A percentile compares a stretch with the other conserved stretches of the same genome.
Evolutionary conservation across 2,329 filamentous ascomycete species (phyloP).

Genomic region (Colletotrichum siamense): DNA sequence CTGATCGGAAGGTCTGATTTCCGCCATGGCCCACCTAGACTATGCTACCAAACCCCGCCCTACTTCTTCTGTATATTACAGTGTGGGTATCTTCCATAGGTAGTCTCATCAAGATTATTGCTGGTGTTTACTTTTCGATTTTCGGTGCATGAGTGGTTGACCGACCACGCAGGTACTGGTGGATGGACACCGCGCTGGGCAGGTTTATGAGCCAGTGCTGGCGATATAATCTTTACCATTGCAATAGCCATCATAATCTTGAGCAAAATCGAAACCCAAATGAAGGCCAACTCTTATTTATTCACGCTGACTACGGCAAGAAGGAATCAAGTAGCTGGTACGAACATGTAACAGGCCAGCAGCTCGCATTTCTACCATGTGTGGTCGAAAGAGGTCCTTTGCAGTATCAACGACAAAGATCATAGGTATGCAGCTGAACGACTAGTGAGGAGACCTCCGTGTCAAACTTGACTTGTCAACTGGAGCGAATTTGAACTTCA

Average conservation of each 20-base stretch:
- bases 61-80: fast-evolving
- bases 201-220: background rate
- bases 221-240: background rate
- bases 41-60: background rate
- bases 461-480: background rate
- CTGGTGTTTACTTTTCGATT: background rate
- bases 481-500: background rate
- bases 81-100: background rate
- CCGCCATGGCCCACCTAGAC: background rate
- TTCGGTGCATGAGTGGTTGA: background rate
- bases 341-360: background rate
- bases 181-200: background rate
- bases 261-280: background rate
- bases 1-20: background rate
- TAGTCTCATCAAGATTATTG: background rate
- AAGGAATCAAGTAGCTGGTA: background rate
- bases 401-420: background rate
- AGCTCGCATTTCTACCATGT: background rate
- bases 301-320: fast-evolving
- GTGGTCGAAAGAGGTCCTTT: background rate
- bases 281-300: too few species aligned
- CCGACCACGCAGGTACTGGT: background rate
- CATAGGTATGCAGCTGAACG: background rate
- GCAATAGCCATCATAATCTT: background rate
- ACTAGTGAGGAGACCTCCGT: background rate